These are phyloP conservation scores for Cryomyces antarcticus DNA, from an alignment of 495 filamentous ascomycete genomes.

Conservation along the genomic window DNA sequence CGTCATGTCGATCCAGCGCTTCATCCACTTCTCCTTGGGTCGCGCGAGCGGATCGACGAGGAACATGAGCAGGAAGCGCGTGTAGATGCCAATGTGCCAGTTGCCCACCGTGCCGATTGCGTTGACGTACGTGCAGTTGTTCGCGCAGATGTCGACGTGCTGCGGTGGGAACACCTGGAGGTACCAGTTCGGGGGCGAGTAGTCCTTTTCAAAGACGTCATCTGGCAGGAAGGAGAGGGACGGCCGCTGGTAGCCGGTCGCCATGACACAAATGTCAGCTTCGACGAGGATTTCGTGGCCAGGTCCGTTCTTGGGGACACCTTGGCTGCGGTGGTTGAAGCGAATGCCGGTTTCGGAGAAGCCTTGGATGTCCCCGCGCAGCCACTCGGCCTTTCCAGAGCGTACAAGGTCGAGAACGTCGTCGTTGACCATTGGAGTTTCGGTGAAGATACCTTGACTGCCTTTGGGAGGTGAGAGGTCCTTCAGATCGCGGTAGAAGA, in stretches of 20 bases:
- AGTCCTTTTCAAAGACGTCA: conserved; percentile 47
- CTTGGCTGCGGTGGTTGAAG: conserved; percentile 50
- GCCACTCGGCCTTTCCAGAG: conserved; percentile 53
- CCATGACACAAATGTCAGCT: conserved; percentile 64
- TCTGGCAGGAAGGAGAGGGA: conserved; percentile 51
- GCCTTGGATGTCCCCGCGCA: conserved; percentile 54
- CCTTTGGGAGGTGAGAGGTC: conserved; percentile 41
- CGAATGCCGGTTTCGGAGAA: conserved; percentile 42
- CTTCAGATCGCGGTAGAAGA: conserved; percentile 74
- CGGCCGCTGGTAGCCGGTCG: conserved; percentile 62
- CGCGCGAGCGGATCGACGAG: conserved; percentile 56
- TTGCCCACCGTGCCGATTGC: conserved; percentile 69
- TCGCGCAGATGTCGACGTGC: conserved; percentile 46
- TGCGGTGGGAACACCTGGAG: conserved; percentile 58
- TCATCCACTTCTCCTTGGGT: conserved; percentile 55
- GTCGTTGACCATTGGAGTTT: conserved; percentile 72
- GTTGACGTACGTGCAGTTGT: conserved; percentile 69
- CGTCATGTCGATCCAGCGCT: conserved; percentile 73
- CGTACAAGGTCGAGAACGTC: conserved; percentile 62
- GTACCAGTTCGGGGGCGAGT: conserved; percentile 71
- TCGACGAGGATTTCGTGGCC: conserved; percentile 39
- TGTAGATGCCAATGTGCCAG: conserved; percentile 81
- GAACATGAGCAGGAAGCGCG: conserved; percentile 68
- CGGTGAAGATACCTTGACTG: conserved; percentile 49
- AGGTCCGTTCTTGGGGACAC: conserved; percentile 52